Base-by-base conservation (phyloP, 352 stramenopile species). In the Phytophthora tentaculata region DNA sequence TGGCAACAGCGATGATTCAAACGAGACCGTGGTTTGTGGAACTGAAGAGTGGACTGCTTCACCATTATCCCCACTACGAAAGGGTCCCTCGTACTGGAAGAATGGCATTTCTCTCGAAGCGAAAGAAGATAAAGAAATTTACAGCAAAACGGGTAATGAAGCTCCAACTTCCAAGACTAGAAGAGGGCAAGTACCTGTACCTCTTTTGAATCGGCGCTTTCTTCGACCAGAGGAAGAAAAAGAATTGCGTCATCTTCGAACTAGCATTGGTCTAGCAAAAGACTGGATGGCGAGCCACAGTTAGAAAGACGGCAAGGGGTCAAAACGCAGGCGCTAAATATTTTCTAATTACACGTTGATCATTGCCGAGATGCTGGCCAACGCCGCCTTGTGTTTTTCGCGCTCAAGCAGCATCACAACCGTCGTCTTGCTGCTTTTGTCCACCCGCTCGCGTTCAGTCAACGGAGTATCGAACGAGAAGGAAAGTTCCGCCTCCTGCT, bases 321-420 rank as follows among this genome's bases (percentile, higher is more conserved):
- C 56, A 66, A n/a, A 64, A 61, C 55, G 48, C 37, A 52, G 55
- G 65, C 56, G 61, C 70, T 84, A 89, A 86, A 85, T 86, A 85
- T 63, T n/a, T n/a, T 68, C 63, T 71, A 78, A 67, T 86, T 92
- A 96, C 69, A 77, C 73, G 64, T 93, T 92, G 72, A 96, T 90
- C 86, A 94, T 96, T 43, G 79, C 76, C 45, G 83, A 77, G 63
- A 96, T 92, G 51, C 54, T 91, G 56, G 77, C 64, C 49, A 94
- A 73, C 56, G 88, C 84, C n/a, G 78, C 86, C 65, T 94, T 94
- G 81, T 96, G 88, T 56, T 88, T 92, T 56, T 82, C 54, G 57
- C 86, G 82, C 72, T 90, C 67, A 26, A 96, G 81, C 49, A 96
- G 77, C 74, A 94, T 89, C 23, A 94, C 88, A 17, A 90, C 83